A percentile compares a stretch with the other conserved stretches of the same genome.
phyloP scores from a whole-genome alignment of 257 asterid genomes.

The Schizonepeta tenuifolia region DNA sequence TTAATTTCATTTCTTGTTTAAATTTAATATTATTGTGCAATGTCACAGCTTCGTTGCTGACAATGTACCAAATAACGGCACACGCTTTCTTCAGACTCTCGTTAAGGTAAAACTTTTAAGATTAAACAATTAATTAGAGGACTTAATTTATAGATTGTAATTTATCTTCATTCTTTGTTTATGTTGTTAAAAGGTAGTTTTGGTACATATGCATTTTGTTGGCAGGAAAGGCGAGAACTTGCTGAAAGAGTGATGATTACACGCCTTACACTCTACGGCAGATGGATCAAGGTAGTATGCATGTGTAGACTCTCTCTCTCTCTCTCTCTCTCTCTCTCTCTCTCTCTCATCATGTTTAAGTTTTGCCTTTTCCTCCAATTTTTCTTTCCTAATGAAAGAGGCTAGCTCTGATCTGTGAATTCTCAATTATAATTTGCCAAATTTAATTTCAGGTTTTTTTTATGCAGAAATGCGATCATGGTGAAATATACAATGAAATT shows the following conservation, averaged over 20 bases:
- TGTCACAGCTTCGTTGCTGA: conserved; percentile 60
- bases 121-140: too few relatives aligned
- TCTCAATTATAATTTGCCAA: neutral
- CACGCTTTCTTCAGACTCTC: conserved; percentile 58
- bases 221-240: conserved; percentile 71
- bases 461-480: conserved; percentile 62
- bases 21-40: neutral
- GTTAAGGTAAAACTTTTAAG: conserved; percentile 50
- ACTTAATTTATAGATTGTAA: too few relatives aligned
- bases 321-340: too few relatives aligned
- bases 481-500: conserved; percentile 55
- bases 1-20: neutral
- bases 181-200: neutral
- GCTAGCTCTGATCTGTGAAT: neutral
- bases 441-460: too few relatives aligned
- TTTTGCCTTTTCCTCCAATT: too few relatives aligned
- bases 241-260: conserved; percentile 85
- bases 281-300: conserved; percentile 46
- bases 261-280: conserved; percentile 61
- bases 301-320: too few relatives aligned
- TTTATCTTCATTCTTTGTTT: neutral
- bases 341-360: too few relatives aligned
- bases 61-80: conserved; percentile 51
- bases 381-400: neutral
- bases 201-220: neutral